Conservation (phyloP, 768 basidiomycete genomes). For the Russula brevipes region DNA sequence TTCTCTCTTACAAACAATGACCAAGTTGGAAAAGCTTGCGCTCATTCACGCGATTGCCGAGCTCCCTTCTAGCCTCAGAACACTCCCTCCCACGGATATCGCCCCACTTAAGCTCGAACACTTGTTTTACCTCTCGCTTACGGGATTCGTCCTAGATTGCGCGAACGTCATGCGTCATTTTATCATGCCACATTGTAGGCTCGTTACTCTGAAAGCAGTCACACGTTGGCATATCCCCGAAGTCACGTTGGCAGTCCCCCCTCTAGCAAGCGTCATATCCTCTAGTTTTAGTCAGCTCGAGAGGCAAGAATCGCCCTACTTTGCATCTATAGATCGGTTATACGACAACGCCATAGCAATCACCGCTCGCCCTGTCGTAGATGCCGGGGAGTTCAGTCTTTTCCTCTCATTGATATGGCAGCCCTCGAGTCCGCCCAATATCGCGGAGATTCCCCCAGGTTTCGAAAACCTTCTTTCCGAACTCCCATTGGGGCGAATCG, state of each 20-base stretch:
- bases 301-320: conserved; percentile 1
- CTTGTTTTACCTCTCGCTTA: neutral
- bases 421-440: neutral
- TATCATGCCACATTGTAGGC: conserved; percentile 8
- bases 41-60: conserved; percentile 5
- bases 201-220: neutral
- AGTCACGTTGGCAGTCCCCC: conserved; percentile 6
- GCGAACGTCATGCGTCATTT: conserved; percentile 10
- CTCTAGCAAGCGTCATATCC: conserved; percentile 9
- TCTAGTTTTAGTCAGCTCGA: conserved; percentile 7
- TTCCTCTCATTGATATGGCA: neutral
- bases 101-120: conserved; percentile 3
- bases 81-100: conserved; percentile 6
- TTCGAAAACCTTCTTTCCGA: conserved; percentile 8
- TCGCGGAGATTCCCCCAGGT: neutral
- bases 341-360: neutral
- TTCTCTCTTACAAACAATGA: conserved; percentile 6
- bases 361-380: neutral
- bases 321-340: neutral
- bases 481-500: conserved; percentile 1
- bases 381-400: neutral
- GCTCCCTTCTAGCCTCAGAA: conserved; percentile 1
- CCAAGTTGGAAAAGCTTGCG: conserved; percentile 6
- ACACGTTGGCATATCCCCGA: neutral
- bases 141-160: conserved; percentile 13